Conservation (phyloP, 2,329 filamentous ascomycete species). For the Mycosphaerelloides madeirae region DNA sequence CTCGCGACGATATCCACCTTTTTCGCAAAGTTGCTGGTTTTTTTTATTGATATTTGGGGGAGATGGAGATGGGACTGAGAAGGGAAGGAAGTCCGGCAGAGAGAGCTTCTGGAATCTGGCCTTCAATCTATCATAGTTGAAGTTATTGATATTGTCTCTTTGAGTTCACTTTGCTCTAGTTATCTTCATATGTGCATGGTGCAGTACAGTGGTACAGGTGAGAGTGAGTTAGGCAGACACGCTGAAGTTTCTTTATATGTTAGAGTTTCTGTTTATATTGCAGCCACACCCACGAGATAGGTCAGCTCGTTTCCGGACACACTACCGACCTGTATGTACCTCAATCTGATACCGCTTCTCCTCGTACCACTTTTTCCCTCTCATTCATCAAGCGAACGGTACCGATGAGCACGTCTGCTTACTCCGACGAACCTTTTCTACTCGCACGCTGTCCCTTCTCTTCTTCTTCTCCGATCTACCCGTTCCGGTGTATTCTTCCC, state of each 20-base stretch:
- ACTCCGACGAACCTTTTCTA: not conserved
- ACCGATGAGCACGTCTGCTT: not conserved
- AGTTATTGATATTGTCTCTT: conserved; percentile 1
- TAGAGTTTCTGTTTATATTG: too few relatives aligned
- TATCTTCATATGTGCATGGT: too few relatives aligned
- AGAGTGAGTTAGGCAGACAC: too few relatives aligned
- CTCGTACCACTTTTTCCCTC: too few relatives aligned
- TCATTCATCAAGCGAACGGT: too few relatives aligned
- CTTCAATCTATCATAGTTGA: not conserved
- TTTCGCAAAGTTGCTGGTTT: not conserved
- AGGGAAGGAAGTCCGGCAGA: not conserved
- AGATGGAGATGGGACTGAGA: not conserved
- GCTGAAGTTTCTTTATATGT: too few relatives aligned
- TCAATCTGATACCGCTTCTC: too few relatives aligned
- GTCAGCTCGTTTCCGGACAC: too few relatives aligned
- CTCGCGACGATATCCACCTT: conserved; percentile 8
- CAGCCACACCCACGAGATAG: too few relatives aligned
- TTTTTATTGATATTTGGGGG: conserved; percentile 1
- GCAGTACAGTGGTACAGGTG: too few relatives aligned
- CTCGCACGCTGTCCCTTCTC: not conserved
- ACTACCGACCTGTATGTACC: too few relatives aligned
- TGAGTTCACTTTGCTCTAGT: too few relatives aligned
- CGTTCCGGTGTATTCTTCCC: not conserved
- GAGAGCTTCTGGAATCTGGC: not conserved
- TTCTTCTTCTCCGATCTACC: not conserved